Base-by-base conservation (phyloP, 2,329 filamentous ascomycete species). In the Pseudogymnoascus sp. region DNA sequence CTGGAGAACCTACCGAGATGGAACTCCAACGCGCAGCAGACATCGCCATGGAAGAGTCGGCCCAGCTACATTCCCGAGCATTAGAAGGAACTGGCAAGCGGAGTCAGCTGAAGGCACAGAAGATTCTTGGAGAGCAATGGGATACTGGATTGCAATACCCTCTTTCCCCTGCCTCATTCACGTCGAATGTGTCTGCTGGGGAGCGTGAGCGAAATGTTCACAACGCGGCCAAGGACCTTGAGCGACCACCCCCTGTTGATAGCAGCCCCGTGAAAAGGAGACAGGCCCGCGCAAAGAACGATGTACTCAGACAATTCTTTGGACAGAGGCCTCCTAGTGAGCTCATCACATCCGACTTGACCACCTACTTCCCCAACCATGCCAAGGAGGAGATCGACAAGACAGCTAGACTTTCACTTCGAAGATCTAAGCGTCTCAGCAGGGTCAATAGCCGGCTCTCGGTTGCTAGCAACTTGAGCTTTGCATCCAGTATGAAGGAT, bases 361-460 rank as follows among this genome's bases (percentile, higher is more conserved):
- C 91, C 1, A 96, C 92, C 0, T 99, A 97, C 79, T 99, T 99
- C 80, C 94, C 94, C 0, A 92, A 96, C 70, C 93, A 97, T 70
- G 87, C 92, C 59, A 87, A 90, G 62, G 92, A 96, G 72, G 91
- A 96, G 69, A 97, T 99, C 72, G 94, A 97, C 74, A 89, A 92
- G 68, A 97, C 94, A 0, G 92, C 96, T 65, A 89, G 94, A 58
- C 84, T 97, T 75, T 97, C 93, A 0, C 88, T 97, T 74, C 85
- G 93, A 68, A 85, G 94, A 68, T 97, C 93, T 40, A 90, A 90
- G 60, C 88, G 94, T 60, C 81, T 97, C 66, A 97, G 93, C 77
- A 90, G 90, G 73, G 90, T 95, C 67, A 93, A 95, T 67, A 96
- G 90, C 73, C 90, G 93, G 31, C 81, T 99, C 63, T 97, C 92